phyloP scores from a whole-genome alignment of 768 basidiomycete genomes.

The Boletus vinaceobasis region DNA sequence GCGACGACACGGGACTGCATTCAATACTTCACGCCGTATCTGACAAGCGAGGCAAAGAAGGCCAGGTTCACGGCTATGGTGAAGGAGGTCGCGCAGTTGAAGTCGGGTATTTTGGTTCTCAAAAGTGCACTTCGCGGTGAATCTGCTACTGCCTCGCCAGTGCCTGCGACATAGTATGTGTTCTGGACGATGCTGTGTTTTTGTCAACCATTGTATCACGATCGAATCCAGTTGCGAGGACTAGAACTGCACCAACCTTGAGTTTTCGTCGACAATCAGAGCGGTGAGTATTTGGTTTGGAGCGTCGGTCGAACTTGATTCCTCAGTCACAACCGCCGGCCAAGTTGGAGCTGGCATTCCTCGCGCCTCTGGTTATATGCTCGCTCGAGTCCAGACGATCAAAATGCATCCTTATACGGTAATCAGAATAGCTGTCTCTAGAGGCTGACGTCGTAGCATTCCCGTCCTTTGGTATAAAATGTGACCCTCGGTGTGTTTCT shows the following conservation, averaged over 20 bases:
- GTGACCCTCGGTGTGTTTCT: background rate
- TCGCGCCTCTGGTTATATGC: background rate
- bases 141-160: constrained; percentile 23
- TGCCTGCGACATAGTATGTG: constrained; percentile 25
- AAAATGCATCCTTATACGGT: constrained; percentile 7
- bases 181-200: constrained; percentile 8
- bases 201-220: constrained; percentile 18
- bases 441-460: constrained; percentile 27
- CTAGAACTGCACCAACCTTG: background rate
- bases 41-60: constrained; percentile 69
- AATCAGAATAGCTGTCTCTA: constrained; percentile 17
- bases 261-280: background rate
- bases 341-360: background rate
- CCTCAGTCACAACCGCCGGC: background rate
- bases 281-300: constrained; percentile 14
- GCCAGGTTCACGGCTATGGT: constrained; percentile 72
- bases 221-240: constrained; percentile 9
- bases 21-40: constrained; percentile 71
- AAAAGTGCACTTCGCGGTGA: constrained; percentile 39
- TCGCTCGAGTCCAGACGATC: constrained; percentile 3
- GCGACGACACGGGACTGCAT: constrained; percentile 80
- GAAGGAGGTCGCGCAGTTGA: constrained; percentile 73
- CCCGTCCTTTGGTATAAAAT: constrained; percentile 27
- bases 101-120: constrained; percentile 60
- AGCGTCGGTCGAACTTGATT: constrained; percentile 21